phyloP scores from a whole-genome alignment of 257 asterid genomes.

The Solanum lignicaule region DNA sequence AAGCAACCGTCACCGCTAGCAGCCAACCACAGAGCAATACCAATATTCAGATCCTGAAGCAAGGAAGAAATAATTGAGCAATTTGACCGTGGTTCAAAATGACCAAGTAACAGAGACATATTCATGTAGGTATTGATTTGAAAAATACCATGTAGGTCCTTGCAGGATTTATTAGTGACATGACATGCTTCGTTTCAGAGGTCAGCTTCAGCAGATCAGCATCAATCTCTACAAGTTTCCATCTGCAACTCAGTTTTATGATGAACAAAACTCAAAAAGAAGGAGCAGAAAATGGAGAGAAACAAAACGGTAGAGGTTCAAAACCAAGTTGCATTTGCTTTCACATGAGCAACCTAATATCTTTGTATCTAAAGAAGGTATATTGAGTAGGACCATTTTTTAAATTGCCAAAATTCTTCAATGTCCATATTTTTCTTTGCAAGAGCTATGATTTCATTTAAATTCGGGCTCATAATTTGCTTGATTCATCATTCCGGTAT shows the following conservation, averaged over 20 bases:
- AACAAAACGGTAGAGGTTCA: not conserved
- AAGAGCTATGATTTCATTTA: not conserved
- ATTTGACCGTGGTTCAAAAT: not conserved
- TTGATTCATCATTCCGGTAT: not conserved
- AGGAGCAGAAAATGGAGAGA: not conserved
- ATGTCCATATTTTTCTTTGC: not conserved
- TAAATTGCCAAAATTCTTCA: not conserved
- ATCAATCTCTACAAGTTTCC: constrained; percentile 93
- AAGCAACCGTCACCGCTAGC: constrained; percentile 85
- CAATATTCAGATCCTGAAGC: constrained; percentile 86
- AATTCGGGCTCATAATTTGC: not conserved
- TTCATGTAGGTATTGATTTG: not conserved
- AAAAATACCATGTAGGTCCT: constrained; percentile 82
- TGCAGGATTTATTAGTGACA: constrained; percentile 79
- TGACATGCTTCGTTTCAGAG: constrained; percentile 70
- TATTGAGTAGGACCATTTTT: not conserved
- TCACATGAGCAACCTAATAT: not conserved
- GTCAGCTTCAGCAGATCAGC: constrained; percentile 65
- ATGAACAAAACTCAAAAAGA: not conserved
- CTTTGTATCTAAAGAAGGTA: not conserved
- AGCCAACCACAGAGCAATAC: constrained; percentile 91
- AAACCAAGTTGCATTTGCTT: not conserved
- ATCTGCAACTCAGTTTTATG: constrained; percentile 38
- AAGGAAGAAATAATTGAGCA: not conserved
- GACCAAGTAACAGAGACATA: not conserved